A percentile compares a stretch with the other conserved stretches of the same genome.
phyloP scores from a whole-genome alignment of 1,284 basidiomycete genomes.

The Butyriboletus regius region DNA sequence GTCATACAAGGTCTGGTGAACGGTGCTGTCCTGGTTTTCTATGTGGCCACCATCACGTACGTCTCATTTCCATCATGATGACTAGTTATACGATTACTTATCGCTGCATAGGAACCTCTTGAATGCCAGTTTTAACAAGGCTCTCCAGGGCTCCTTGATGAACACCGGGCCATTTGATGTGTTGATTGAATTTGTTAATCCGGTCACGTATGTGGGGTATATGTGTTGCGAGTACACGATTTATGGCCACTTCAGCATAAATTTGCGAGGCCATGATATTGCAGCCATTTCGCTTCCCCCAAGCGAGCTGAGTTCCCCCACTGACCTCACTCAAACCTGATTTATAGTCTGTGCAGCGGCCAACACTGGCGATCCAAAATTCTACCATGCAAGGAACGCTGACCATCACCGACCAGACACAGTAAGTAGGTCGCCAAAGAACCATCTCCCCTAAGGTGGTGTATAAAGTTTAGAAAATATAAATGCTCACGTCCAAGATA shows the following conservation, averaged over 20 bases:
- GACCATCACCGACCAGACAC: slow-evolving; percentile 46
- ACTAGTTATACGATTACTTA: slow-evolving; percentile 53
- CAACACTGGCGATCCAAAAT: slow-evolving; percentile 60
- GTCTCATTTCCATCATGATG: background rate
- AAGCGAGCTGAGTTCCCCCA: slow-evolving; percentile 29
- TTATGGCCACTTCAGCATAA: slow-evolving; percentile 38
- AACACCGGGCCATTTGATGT: slow-evolving; percentile 62
- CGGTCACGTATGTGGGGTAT: slow-evolving; percentile 38
- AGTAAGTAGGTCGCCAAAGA: too few relatives aligned
- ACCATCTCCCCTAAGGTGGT: too few relatives aligned
- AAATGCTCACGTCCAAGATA: too few relatives aligned
- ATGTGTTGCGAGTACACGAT: background rate
- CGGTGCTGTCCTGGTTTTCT: slow-evolving; percentile 51
- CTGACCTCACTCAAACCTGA: background rate
- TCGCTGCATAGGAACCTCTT: slow-evolving; percentile 41
- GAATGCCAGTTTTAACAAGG: slow-evolving; percentile 55
- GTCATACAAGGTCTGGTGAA: slow-evolving; percentile 63
- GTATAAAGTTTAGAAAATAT: too few relatives aligned
- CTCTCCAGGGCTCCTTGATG: slow-evolving; percentile 53
- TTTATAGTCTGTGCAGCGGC: slow-evolving; percentile 60
- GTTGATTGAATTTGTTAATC: slow-evolving; percentile 54
- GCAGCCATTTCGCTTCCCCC: slow-evolving; percentile 58
- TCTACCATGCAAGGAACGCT: slow-evolving; percentile 49
- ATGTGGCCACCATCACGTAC: slow-evolving; percentile 57
- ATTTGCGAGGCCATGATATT: slow-evolving; percentile 63